Evolutionary conservation across 2,329 filamentous ascomycete species (phyloP).

Genomic region (Pyrenophora tritici-repentis): DNA sequence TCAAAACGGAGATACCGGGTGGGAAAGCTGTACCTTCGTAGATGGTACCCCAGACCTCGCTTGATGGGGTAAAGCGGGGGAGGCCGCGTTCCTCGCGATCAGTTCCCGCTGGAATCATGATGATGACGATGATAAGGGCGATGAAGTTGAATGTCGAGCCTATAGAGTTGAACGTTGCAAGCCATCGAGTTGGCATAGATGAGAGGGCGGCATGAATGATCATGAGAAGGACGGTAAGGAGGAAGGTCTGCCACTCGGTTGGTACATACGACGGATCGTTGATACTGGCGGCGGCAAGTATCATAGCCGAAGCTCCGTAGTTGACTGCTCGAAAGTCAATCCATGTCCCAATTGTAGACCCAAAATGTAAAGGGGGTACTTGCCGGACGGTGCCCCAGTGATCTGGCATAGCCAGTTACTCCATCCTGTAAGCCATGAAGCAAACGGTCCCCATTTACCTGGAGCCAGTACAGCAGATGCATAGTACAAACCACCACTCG

Average conservation of each 20-base stretch:
- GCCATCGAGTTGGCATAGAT: slow-evolving; percentile 72
- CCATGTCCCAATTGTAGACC: background rate
- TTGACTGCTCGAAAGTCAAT: slow-evolving; percentile 54
- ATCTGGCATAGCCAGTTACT: slow-evolving; percentile 72
- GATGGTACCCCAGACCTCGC: slow-evolving; percentile 68
- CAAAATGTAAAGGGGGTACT: slow-evolving; percentile 11
- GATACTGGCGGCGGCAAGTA: slow-evolving; percentile 72
- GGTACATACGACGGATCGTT: slow-evolving; percentile 68
- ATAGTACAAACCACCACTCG: slow-evolving; percentile 74
- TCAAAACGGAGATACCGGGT: slow-evolving; percentile 68
- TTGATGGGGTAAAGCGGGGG: slow-evolving; percentile 63
- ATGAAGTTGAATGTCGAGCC: slow-evolving; percentile 74
- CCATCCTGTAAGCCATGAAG: slow-evolving; percentile 72
- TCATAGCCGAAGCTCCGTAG: slow-evolving; percentile 71
- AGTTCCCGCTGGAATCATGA: slow-evolving; percentile 68
- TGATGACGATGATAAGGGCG: slow-evolving; percentile 67
- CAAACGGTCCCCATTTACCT: slow-evolving; percentile 67
- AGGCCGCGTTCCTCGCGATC: slow-evolving; percentile 56
- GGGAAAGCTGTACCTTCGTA: slow-evolving; percentile 70
- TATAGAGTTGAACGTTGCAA: slow-evolving; percentile 71
- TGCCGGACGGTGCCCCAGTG: slow-evolving; percentile 64
- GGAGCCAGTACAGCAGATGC: slow-evolving; percentile 73
- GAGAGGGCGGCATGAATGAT: slow-evolving; percentile 69
- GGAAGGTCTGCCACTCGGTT: slow-evolving; percentile 68
- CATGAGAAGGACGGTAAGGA: slow-evolving; percentile 70